Evolutionary conservation across 345 rosid species (phyloP).

Genomic region (Excoecaria agallocha): DNA sequence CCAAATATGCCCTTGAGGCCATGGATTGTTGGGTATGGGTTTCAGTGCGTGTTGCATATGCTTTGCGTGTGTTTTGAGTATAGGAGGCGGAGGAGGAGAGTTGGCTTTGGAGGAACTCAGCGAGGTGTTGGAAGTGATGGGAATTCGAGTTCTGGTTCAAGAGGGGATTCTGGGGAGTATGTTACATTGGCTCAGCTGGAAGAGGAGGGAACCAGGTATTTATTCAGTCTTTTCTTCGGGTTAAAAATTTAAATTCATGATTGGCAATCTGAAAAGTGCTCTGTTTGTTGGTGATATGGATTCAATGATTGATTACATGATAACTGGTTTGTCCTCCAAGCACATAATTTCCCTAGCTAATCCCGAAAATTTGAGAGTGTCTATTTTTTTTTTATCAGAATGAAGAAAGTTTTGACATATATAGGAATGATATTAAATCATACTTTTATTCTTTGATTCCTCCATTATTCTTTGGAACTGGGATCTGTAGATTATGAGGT

Average conservation of each 20-base stretch:
- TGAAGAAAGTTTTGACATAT: not conserved
- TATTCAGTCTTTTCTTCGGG: not conserved
- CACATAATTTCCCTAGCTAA: not conserved
- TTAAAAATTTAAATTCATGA: not conserved
- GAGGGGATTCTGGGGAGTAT: constrained; percentile 54
- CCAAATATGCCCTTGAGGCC: constrained; percentile 75
- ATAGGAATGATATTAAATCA: not conserved
- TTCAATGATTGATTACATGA: not conserved
- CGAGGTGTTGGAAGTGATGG: constrained; percentile 37
- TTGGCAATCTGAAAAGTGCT: not conserved
- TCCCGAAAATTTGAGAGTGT: not conserved
- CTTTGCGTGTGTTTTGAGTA: constrained; percentile 77
- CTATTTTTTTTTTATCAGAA: not conserved
- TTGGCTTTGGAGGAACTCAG: constrained; percentile 26
- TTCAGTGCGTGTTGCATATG: constrained; percentile 87
- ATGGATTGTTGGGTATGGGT: constrained; percentile 77
- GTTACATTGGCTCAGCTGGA: constrained; percentile 62
- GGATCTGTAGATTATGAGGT: not conserved
- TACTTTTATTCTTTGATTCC: not conserved
- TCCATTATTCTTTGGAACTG: constrained; percentile 1
- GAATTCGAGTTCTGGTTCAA: constrained; percentile 44
- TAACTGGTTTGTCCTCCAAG: not conserved
- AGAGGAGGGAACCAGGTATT: constrained; percentile 64
- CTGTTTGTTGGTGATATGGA: not conserved
- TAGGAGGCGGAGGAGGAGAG: constrained; percentile 57